Percentiles rank a stretch among this genome's conserved stretches.
phyloP scores from a whole-genome alignment of 2,329 filamentous ascomycete genomes.

The Hirsutella thompsonii region DNA sequence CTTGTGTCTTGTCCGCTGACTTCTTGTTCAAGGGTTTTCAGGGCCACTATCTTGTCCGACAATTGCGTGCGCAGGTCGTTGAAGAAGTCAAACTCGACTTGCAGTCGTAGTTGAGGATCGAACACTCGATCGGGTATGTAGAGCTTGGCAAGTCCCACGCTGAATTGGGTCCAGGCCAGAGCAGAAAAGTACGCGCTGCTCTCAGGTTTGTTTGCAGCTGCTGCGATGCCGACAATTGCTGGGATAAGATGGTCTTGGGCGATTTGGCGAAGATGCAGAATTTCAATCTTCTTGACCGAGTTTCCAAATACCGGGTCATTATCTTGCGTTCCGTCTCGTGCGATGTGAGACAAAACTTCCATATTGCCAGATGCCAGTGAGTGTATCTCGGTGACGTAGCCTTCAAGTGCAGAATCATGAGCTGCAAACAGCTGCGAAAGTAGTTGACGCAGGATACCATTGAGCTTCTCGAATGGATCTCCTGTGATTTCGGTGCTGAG shows the following conservation, averaged over 20 bases:
- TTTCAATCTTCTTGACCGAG: conserved; percentile 13
- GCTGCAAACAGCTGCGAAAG: conserved; percentile 27
- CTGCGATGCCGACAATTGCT: conserved; percentile 29
- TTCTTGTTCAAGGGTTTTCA: conserved; percentile 51
- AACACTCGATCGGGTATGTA: conserved; percentile 81
- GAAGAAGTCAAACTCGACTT: conserved; percentile 50
- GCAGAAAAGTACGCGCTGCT: conserved; percentile 20
- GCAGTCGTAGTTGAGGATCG: conserved; percentile 59
- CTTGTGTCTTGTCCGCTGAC: conserved; percentile 59
- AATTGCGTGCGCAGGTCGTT: conserved; percentile 43
- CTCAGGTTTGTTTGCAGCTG: conserved; percentile 7
- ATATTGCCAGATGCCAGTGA: conserved; percentile 11
- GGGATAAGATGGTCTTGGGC: conserved; percentile 30
- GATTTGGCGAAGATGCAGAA: conserved; percentile 23
- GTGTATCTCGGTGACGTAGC: conserved; percentile 14
- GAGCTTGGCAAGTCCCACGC: conserved; percentile 59
- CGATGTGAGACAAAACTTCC: conserved; percentile 4
- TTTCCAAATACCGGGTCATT: conserved; percentile 8
- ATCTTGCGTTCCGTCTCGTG: conserved; percentile 1
- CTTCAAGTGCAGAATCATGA: conserved; percentile 21
- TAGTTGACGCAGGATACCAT: conserved; percentile 32
- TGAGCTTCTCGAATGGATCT: conserved; percentile 36
- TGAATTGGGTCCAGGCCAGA: conserved; percentile 64
- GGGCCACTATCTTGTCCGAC: conserved; percentile 39
- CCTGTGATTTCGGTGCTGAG: conserved; percentile 34